Conservation (phyloP, 2,329 filamentous ascomycete species). For the Ascochyta fabae region DNA sequence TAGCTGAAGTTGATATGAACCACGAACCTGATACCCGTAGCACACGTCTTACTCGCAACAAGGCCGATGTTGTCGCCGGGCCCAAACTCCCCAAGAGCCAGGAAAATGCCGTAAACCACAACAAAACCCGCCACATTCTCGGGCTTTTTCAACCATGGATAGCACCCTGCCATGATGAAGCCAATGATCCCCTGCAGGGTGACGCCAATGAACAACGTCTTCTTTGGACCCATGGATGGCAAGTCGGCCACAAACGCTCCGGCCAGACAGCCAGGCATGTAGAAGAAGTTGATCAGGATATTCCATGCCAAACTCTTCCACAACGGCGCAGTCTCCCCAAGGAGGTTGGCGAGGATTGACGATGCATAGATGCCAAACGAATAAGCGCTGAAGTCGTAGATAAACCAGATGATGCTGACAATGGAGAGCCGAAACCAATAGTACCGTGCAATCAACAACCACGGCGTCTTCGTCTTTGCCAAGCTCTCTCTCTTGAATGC, state of each 20-base stretch:
- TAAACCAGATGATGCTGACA: slow-evolving; percentile 63
- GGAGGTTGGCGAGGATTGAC: slow-evolving; percentile 72
- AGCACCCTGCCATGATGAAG: slow-evolving; percentile 87
- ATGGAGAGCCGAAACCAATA: slow-evolving; percentile 64
- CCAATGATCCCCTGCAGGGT: slow-evolving; percentile 76
- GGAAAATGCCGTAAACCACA: slow-evolving; percentile 79
- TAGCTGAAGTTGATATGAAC: background rate
- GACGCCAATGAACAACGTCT: slow-evolving; percentile 75
- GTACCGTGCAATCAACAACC: slow-evolving; percentile 56
- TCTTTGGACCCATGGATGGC: slow-evolving; percentile 73
- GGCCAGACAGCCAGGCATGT: slow-evolving; percentile 79
- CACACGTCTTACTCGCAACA: slow-evolving; percentile 83
- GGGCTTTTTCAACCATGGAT: slow-evolving; percentile 70
- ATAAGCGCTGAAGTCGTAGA: slow-evolving; percentile 76
- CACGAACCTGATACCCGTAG: slow-evolving; percentile 73
- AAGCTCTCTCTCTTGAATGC: slow-evolving; percentile 60
- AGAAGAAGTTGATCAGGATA: slow-evolving; percentile 86
- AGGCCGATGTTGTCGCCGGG: slow-evolving; percentile 93
- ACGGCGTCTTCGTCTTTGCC: slow-evolving; percentile 54
- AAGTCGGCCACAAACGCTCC: slow-evolving; percentile 78
- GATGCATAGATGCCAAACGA: slow-evolving; percentile 86
- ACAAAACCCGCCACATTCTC: slow-evolving; percentile 76
- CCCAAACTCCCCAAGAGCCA: slow-evolving; percentile 79
- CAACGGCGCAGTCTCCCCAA: slow-evolving; percentile 65
- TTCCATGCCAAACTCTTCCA: slow-evolving; percentile 88